A percentile compares a stretch with the other conserved stretches of the same genome.
These are phyloP conservation scores for Candida silvicultrix DNA, from an alignment of 805 yeast species.

Conservation along the genomic window DNA sequence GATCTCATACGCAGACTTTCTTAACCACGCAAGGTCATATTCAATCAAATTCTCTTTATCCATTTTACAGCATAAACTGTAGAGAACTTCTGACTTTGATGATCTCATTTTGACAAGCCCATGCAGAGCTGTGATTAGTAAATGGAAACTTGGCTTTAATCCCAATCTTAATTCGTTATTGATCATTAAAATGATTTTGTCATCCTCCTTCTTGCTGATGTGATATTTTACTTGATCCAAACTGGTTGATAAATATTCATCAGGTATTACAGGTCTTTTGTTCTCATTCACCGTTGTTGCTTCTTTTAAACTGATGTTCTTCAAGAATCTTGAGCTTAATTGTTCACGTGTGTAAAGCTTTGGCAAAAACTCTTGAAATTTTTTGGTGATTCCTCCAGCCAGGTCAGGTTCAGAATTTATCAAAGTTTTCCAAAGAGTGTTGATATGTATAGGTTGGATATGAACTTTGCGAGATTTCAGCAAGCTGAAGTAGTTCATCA, in stretches of 20 bases:
- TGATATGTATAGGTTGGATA: neutral
- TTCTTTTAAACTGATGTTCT: neutral
- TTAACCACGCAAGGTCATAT: neutral
- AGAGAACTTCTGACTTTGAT: neutral
- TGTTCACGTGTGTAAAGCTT: neutral
- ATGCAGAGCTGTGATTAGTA: slow-evolving; percentile 6
- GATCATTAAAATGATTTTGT: slow-evolving; percentile 2
- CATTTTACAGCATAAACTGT: neutral
- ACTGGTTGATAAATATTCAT: neutral
- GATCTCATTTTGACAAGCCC: slow-evolving; percentile 9
- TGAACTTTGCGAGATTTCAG: neutral
- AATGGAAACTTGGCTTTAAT: slow-evolving; percentile 9
- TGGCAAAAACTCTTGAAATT: neutral
- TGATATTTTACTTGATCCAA: neutral
- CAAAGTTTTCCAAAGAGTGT: neutral
- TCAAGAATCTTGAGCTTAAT: neutral
- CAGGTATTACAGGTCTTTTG: neutral
- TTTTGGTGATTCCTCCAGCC: neutral
- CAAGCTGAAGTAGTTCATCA: neutral
- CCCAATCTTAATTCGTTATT: slow-evolving; percentile 12
- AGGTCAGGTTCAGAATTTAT: neutral
- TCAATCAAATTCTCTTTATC: neutral
- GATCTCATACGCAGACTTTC: neutral
- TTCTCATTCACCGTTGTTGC: neutral
- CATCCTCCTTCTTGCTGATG: neutral